A percentile compares a stretch with the other conserved stretches of the same genome.
Evolutionary conservation across 2,329 filamentous ascomycete species (phyloP).

Genomic region (Chaetomium globosum): DNA sequence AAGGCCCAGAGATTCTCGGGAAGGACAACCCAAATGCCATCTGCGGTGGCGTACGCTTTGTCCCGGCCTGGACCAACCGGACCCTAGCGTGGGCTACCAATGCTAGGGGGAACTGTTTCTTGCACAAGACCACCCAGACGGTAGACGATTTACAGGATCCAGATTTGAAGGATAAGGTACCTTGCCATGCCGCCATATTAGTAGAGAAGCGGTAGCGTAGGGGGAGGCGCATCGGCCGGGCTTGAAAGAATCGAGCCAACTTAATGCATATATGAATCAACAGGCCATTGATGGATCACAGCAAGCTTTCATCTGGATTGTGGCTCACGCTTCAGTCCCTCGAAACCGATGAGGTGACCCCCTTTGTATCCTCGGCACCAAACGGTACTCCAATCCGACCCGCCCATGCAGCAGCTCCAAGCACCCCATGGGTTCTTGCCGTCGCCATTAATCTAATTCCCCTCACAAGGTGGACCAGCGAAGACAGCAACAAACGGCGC

Average conservation of each 20-base stretch:
- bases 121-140: neutral
- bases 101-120: slow-evolving; percentile 3
- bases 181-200: slow-evolving; percentile 6
- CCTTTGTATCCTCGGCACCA: neutral
- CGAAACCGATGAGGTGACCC: neutral
- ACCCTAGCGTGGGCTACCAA: neutral
- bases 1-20: neutral
- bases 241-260: neutral
- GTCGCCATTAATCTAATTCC: slow-evolving; percentile 2
- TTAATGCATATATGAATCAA: neutral
- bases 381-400: neutral
- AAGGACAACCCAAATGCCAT: neutral
- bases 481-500: neutral
- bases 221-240: neutral
- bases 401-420: slow-evolving; percentile 5
- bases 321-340: neutral
- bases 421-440: neutral
- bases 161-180: neutral
- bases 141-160: neutral
- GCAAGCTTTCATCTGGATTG: neutral
- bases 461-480: neutral
- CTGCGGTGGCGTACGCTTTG: neutral
- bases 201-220: neutral
- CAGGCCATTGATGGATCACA: neutral
- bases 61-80: neutral